These are phyloP conservation scores for Fomes fomentarius DNA, from an alignment of 1,284 basidiomycete species.

Conservation along the genomic window DNA sequence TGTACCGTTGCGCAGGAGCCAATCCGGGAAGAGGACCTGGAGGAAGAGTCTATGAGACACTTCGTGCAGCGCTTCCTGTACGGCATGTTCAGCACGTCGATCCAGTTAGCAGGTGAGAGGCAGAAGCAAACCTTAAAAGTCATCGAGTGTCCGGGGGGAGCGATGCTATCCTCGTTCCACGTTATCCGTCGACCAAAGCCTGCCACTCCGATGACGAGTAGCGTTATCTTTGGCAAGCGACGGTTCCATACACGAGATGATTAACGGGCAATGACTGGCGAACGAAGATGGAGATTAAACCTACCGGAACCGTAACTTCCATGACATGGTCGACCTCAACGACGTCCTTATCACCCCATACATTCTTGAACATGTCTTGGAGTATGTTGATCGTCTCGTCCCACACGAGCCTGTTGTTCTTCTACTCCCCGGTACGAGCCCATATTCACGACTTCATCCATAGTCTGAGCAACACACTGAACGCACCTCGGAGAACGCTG, in stretches of 20 bases:
- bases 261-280: not conserved
- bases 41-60: conserved; percentile 48
- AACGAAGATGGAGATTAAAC: conserved; percentile 14
- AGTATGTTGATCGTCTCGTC: conserved; percentile 49
- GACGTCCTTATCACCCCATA: conserved; percentile 37
- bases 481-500: conserved; percentile 46
- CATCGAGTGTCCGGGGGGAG: conserved; percentile 51
- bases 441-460: not conserved
- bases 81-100: too few species aligned
- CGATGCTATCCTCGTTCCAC: conserved; percentile 48
- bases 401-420: conserved; percentile 62
- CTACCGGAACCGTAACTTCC: conserved; percentile 51
- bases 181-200: conserved; percentile 59
- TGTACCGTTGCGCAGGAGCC: conserved; percentile 42
- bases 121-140: conserved; percentile 63
- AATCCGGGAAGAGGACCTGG: conserved; percentile 48
- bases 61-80: conserved; percentile 46
- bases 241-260: too few species aligned
- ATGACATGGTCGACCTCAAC: conserved; percentile 37
- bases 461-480: too few species aligned
- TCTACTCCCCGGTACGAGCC: conserved; percentile 10
- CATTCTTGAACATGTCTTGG: conserved; percentile 39
- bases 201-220: conserved; percentile 58
- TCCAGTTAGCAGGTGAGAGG: too few species aligned
- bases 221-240: conserved; percentile 52